Evolutionary conservation across 139 green algal species (phyloP).

Genomic region (Chlamydomonas sp.): DNA sequence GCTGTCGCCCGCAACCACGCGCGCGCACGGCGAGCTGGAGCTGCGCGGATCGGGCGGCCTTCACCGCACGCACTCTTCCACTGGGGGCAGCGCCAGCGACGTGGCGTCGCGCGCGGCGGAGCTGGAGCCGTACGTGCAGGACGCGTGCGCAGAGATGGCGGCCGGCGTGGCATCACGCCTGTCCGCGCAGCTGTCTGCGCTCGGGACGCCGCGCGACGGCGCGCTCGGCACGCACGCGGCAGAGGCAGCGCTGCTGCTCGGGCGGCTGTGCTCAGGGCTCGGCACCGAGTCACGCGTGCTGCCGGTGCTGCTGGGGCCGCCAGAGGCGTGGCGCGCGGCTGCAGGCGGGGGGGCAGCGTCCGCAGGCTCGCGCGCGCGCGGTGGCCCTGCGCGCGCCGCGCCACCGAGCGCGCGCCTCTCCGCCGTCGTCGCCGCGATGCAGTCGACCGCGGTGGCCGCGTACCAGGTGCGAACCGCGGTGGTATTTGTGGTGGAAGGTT

Average conservation of each 20-base stretch:
- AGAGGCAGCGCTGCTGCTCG: conserved; percentile 55
- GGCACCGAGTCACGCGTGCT: conserved; percentile 20
- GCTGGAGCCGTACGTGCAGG: conserved; percentile 58
- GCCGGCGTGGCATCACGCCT: conserved; percentile 12
- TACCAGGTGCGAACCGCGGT: no score
- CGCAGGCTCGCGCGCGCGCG: conserved; percentile 3
- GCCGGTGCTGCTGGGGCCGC: conserved; percentile 22
- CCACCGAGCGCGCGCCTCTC: conserved; percentile 18
- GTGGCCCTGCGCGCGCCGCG: conserved; percentile 5
- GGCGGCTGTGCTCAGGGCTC: conserved; percentile 32
- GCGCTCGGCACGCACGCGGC: conserved; percentile 17
- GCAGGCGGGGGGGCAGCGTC: conserved; percentile 6
- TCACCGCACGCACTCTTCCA: no score
- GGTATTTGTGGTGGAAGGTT: no score
- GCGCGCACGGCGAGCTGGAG: no score
- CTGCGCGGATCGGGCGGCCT: no score
- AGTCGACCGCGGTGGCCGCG: conserved; percentile 8
- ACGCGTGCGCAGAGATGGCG: conserved; percentile 37
- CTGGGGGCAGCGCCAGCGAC: not conserved
- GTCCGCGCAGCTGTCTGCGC: conserved; percentile 13
- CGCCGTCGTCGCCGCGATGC: conserved; percentile 22
- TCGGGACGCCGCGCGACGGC: conserved; percentile 14
- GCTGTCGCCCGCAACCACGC: conserved; percentile 1
- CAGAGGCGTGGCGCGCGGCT: conserved; percentile 15
- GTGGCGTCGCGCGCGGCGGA: conserved; percentile 24